phyloP scores from a whole-genome alignment of 164 flowering plant genomes.

The Aristolochia californica region DNA sequence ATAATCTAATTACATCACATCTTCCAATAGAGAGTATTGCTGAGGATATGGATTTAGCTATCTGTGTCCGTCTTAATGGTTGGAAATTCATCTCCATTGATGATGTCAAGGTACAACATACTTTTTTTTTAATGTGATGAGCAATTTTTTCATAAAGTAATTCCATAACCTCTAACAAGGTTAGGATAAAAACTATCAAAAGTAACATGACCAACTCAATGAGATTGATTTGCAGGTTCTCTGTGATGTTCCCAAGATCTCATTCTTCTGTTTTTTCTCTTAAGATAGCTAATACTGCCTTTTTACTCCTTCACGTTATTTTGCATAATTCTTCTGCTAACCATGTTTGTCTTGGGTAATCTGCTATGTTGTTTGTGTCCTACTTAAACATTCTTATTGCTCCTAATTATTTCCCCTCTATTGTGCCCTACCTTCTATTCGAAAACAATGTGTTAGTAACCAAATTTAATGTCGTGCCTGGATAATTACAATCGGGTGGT shows the following conservation, averaged over 20 bases:
- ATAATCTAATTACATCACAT: too few species aligned
- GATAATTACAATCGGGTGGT: conserved; percentile 86
- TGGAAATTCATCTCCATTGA: conserved; percentile 89
- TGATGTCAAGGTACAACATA: conserved; percentile 92
- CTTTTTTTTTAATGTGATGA: neutral
- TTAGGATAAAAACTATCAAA: too few species aligned
- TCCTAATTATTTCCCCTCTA: conserved; percentile 88
- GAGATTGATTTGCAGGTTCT: conserved; percentile 40
- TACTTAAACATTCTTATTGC: conserved; percentile 89
- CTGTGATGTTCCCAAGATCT: conserved; percentile 88
- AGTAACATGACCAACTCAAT: neutral
- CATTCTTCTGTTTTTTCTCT: conserved; percentile 82
- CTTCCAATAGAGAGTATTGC: too few species aligned
- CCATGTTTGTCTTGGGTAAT: conserved; percentile 98
- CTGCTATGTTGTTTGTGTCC: conserved; percentile 84
- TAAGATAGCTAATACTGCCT: conserved; percentile 80
- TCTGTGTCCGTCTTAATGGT: conserved; percentile 87
- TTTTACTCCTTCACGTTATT: conserved; percentile 94
- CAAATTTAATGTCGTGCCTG: conserved; percentile 97
- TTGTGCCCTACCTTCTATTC: conserved; percentile 91
- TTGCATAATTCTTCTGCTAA: conserved; percentile 91
- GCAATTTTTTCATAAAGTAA: too few species aligned
- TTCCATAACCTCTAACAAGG: too few species aligned
- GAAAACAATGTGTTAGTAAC: conserved; percentile 98
- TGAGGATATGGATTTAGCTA: conserved; percentile 97